Percentiles rank a stretch among this genome's conserved stretches.
phyloP scores from a whole-genome alignment of 805 yeast genomes.

The Kockiozyma suomiensis region DNA sequence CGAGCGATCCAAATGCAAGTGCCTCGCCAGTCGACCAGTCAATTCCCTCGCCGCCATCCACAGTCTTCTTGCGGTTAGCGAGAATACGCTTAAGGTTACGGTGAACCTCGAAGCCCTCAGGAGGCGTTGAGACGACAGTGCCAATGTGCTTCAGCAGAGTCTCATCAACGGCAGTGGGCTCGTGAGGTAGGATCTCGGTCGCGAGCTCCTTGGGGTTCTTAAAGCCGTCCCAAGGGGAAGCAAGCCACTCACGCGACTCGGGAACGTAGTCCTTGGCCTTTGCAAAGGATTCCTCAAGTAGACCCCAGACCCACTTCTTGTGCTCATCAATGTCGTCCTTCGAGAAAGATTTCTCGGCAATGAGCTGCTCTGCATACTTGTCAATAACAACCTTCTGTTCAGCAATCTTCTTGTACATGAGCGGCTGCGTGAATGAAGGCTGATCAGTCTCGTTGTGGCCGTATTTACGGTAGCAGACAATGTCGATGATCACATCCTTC shows the following conservation, averaged over 20 bases:
- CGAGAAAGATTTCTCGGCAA: constrained; percentile 87
- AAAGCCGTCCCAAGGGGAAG: constrained; percentile 98
- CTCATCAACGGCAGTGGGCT: constrained; percentile 88
- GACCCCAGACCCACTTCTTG: constrained; percentile 96
- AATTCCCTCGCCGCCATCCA: constrained; percentile 87
- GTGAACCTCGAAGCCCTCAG: constrained; percentile 85
- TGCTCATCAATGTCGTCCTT: constrained; percentile 90
- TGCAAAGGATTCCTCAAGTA: constrained; percentile 84
- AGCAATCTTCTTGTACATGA: constrained; percentile 91
- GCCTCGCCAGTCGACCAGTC: constrained; percentile 99
- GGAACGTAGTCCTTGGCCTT: constrained; percentile 90
- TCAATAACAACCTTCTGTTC: constrained; percentile 88
- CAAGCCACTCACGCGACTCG: constrained; percentile 94
- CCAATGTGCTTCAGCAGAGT: constrained; percentile 77
- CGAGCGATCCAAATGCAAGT: constrained; percentile 90
- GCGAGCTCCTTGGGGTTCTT: constrained; percentile 97
- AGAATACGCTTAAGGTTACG: constrained; percentile 94
- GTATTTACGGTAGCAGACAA: constrained; percentile 97
- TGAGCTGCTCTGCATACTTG: constrained; percentile 75
- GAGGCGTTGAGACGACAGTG: constrained; percentile 74
- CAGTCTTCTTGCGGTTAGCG: constrained; percentile 80
- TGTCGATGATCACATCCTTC: constrained; percentile 92
- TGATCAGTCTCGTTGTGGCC: constrained; percentile 99
- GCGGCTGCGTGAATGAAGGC: constrained; percentile 97
- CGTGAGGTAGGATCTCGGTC: constrained; percentile 90